Base-by-base conservation (phyloP, 306 rosid genomes). In the Bauhinia variegata region DNA sequence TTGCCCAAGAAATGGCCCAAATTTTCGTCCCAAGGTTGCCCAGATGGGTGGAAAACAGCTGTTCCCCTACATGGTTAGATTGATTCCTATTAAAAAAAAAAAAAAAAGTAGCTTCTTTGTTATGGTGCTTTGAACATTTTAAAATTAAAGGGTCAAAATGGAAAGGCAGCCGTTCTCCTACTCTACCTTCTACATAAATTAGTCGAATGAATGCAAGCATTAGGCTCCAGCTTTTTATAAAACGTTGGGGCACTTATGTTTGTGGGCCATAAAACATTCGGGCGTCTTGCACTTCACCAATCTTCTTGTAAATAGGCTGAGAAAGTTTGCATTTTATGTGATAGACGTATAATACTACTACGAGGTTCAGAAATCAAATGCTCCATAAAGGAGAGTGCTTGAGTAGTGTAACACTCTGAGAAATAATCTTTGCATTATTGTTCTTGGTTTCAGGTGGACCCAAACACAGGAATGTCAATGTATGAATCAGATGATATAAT, bases 401-500 rank as follows among this genome's bases (percentile, higher is more conserved):
- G n/a, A n/a, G n/a, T n/a, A n/a, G n/a, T n/a, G n/a, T n/a, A n/a
- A n/a, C n/a, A n/a, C n/a, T n/a, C n/a, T 70, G 31, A 67, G 59
- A 68, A 54, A 53, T 54, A 60, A 70, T 19, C 72, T 66, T 13
- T 12, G 60, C n/a, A n/a, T 44, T 61, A 46, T 74, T 58, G 61
- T 54, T 64, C 60, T 54, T 71, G 77, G 61, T 68, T 65, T 72
- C 80, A 95, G 99, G 92, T 95, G 68, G 99, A 95, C 70, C 95
- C 99, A 32, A 95, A 95, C 79, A 95, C 97, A 0, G 92, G 95
- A 8, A 79, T 82, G 74, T 83, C 97, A 3, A 88, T 95, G 99
- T 95, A 95, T 44, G 99, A 95, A 86, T 95, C 99, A 33, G 99
- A 95, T 77, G 96, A 82, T 55, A 95, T 95, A 65, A 90, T 95